These are phyloP conservation scores for Didymella exigua DNA, from an alignment of 2,329 filamentous ascomycete species.

Conservation along the genomic window DNA sequence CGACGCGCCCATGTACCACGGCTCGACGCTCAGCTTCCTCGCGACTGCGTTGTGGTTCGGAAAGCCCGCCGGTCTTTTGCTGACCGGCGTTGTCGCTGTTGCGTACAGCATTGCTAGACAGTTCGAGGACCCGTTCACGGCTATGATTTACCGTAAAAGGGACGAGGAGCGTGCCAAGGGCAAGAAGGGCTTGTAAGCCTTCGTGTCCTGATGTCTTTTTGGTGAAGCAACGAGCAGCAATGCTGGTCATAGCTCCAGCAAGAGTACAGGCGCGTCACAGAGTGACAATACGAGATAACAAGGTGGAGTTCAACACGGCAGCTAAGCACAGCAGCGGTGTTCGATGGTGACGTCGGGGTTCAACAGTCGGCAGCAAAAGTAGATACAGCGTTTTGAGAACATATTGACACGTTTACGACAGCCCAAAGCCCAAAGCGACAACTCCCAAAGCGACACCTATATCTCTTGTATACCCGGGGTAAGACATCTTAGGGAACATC, in stretches of 20 bases:
- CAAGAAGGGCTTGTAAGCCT: slow-evolving; percentile 42
- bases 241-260: not conserved
- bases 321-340: slow-evolving; percentile 19
- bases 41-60: slow-evolving; percentile 83
- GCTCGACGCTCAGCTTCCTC: slow-evolving; percentile 88
- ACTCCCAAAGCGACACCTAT: slow-evolving; percentile 16
- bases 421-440: slow-evolving; percentile 27
- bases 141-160: slow-evolving; percentile 88
- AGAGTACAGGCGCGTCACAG: not conserved
- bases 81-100: slow-evolving; percentile 75
- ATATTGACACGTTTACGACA: slow-evolving; percentile 16
- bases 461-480: slow-evolving; percentile 3
- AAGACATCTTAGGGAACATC: not conserved
- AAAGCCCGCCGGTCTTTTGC: slow-evolving; percentile 81
- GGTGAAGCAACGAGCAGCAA: not conserved
- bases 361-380: slow-evolving; percentile 20
- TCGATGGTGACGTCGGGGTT: slow-evolving; percentile 16
- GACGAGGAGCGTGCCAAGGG: slow-evolving; percentile 58
- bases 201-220: not conserved
- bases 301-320: slow-evolving; percentile 21
- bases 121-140: slow-evolving; percentile 95
- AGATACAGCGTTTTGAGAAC: slow-evolving; percentile 19
- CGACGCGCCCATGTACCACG: slow-evolving; percentile 94
- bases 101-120: slow-evolving; percentile 81
- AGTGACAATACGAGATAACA: not conserved